A percentile compares a stretch with the other conserved stretches of the same genome.
These are phyloP conservation scores for Pelargonium cotyledonis DNA, from an alignment of 441 rosid genomes.

Conservation along the genomic window DNA sequence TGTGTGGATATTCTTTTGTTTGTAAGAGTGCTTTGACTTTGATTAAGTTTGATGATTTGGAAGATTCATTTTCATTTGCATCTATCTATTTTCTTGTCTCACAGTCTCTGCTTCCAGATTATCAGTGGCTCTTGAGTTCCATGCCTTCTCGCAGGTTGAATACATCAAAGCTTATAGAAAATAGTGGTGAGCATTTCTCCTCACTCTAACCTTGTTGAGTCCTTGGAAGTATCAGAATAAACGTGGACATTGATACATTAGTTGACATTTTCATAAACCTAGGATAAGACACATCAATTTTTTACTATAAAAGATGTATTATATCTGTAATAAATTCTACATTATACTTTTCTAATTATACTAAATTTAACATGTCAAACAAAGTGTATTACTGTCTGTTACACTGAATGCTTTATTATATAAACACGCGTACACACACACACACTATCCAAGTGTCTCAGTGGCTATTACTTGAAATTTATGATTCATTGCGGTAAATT, in stretches of 20 bases:
- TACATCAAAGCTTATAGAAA: conserved; percentile 86
- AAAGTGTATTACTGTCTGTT: background rate
- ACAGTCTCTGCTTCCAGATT: conserved; percentile 99
- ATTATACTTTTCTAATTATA: background rate
- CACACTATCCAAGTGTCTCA: background rate
- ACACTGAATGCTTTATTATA: background rate
- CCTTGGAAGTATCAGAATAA: background rate
- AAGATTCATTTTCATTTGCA: conserved; percentile 36
- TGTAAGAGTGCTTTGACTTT: conserved; percentile 3
- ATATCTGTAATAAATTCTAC: background rate
- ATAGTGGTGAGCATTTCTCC: conserved; percentile 61
- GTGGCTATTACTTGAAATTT: background rate
- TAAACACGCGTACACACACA: background rate
- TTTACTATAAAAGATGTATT: background rate
- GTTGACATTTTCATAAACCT: conserved; percentile 7
- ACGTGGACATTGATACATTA: background rate
- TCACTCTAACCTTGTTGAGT: conserved; percentile 3
- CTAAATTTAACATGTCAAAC: conserved; percentile 1
- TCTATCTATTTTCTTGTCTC: conserved; percentile 39
- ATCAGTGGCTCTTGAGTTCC: conserved; percentile 97
- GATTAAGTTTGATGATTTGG: conserved; percentile 16
- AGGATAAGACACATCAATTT: background rate
- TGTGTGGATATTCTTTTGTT: background rate
- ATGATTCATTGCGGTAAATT: background rate
- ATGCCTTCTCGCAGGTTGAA: conserved; percentile 97